Base-by-base conservation (phyloP, 345 rosid genomes). In the Camelina sativa region DNA sequence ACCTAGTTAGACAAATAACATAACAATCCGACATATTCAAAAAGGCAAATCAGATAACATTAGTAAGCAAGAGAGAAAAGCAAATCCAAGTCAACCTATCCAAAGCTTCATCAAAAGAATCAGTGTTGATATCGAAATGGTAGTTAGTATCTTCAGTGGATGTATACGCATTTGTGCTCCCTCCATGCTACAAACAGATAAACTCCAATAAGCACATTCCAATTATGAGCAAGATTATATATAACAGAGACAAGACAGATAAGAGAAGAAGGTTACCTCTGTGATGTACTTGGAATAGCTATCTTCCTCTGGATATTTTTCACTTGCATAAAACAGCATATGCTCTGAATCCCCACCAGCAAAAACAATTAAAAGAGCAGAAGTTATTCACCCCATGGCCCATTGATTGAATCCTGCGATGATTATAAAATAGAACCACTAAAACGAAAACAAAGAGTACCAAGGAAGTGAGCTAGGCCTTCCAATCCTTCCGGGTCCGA, bases 381-480 rank as follows among this genome's bases (percentile, higher is more conserved):
- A 60, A 17, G 35, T 41, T 58, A 46, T 15, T n/a, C 37, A 5
- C 28, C 28, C 16, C 34, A 66, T 35, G 17, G 25, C 50, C 16
- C 51, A 53, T 0, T 67, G n/a, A 30, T 56, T 28, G 43, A 41
- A 43, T 8, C 22, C 28, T 15, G 4, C 6, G 8, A 28, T 19
- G 58, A 38, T 5, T 38, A 38, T 37, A 19, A 48, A 22, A 15
- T 1, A 19, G 9, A 41, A 1, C 1, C 46, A 43, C 5, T 5
- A 43, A 12, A 43, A 43, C 7, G 47, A 1, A n/a, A 15, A 46
- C 0, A n/a, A n/a, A 44, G 13, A 46, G 51, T 47, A 47, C 98
- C 98, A 1, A 94, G 95, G 71, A 94, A 94, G 82, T 94, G 97
- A 41, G 98, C 96, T n/a, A 94, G 89, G 51, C 98, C 98, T 57